phyloP scores from a whole-genome alignment of 2,329 filamentous ascomycete species.

The Capronia epimyces region DNA sequence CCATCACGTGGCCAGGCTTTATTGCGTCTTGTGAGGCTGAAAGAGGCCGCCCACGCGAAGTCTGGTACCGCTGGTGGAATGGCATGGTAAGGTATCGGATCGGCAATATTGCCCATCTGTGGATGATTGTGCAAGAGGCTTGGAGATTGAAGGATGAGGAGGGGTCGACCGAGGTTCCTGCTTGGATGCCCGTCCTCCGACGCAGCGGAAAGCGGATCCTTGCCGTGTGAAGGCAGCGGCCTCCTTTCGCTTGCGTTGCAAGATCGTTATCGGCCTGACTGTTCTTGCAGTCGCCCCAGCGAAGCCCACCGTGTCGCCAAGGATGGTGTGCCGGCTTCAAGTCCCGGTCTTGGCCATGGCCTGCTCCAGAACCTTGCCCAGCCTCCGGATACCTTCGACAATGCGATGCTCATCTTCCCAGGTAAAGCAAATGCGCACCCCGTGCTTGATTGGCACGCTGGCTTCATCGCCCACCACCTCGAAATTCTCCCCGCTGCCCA shows the following conservation, averaged over 20 bases:
- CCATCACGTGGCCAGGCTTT: conserved; percentile 29
- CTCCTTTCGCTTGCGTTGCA: background rate
- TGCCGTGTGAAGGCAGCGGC: conserved; percentile 19
- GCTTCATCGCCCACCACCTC: conserved; percentile 55
- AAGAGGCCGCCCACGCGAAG: conserved; percentile 8
- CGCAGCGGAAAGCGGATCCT: conserved; percentile 21
- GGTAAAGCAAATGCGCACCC: conserved; percentile 63
- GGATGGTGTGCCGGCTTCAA: background rate
- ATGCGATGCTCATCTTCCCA: conserved; percentile 64
- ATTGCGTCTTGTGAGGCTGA: conserved; percentile 27
- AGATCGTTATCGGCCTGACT: background rate
- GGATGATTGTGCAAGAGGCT: conserved; percentile 25
- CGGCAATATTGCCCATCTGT: conserved; percentile 26
- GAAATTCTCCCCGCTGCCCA: conserved; percentile 66
- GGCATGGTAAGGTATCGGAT: conserved; percentile 24
- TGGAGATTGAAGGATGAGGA: conserved; percentile 25
- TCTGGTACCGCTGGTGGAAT: conserved; percentile 27
- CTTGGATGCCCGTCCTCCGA: conserved; percentile 24
- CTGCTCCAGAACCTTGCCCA: conserved; percentile 43
- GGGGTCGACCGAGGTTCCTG: conserved; percentile 11
- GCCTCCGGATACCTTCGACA: conserved; percentile 59
- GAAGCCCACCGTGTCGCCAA: background rate
- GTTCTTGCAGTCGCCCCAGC: background rate
- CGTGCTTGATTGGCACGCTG: conserved; percentile 42
- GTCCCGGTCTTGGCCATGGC: background rate